Percentiles rank a stretch among this genome's conserved stretches.
Evolutionary conservation across 768 basidiomycete species (phyloP).

Genomic region (Tricholoma saponaceum): DNA sequence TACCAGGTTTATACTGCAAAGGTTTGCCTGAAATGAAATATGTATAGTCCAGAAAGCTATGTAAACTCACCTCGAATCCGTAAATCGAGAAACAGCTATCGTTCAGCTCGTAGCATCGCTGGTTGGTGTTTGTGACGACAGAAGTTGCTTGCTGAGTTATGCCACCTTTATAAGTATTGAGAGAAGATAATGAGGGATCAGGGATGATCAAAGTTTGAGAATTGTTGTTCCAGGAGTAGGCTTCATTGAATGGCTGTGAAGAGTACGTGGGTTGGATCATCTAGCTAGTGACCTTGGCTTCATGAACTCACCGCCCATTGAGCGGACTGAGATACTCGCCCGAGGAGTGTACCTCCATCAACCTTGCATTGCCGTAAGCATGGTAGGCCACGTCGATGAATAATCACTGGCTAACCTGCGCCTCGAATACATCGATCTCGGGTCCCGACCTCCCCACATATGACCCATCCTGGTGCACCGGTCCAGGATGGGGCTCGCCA

Average conservation of each 20-base stretch:
- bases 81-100: conserved; percentile 66
- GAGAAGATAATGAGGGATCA: conserved; percentile 47
- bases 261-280: neutral
- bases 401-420: conserved; percentile 40
- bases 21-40: neutral
- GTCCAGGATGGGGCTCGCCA: conserved; percentile 82
- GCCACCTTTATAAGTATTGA: conserved; percentile 68
- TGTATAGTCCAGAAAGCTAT: neutral
- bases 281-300: neutral
- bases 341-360: conserved; percentile 37
- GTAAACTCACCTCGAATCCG: conserved; percentile 62
- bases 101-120: conserved; percentile 60
- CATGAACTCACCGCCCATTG: conserved; percentile 68
- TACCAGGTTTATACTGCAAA: conserved; percentile 39
- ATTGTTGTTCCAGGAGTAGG: conserved; percentile 65
- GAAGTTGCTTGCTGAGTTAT: conserved; percentile 78
- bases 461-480: conserved; percentile 64
- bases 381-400: neutral
- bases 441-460: conserved; percentile 83
- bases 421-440: conserved; percentile 90
- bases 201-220: conserved; percentile 53
- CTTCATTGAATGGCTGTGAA: conserved; percentile 67
- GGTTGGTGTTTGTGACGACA: conserved; percentile 62
- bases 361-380: conserved; percentile 31
- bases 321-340: conserved; percentile 77